Percentiles rank a stretch among this genome's conserved stretches.
phyloP scores from a whole-genome alignment of 352 stramenopile species.

The Pythium dissimile region DNA sequence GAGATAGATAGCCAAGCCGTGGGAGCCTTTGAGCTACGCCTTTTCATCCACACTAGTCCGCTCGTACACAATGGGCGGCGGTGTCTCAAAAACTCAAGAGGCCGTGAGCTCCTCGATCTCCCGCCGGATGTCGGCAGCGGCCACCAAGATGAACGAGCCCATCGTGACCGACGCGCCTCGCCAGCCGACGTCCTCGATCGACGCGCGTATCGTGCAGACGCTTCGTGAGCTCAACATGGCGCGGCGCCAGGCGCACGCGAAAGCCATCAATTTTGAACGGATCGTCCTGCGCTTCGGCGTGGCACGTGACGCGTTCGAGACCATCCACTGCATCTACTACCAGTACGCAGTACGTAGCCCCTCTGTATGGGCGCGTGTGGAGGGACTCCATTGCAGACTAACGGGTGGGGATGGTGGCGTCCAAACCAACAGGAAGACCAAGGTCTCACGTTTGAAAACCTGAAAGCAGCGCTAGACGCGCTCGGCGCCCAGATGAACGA shows the following conservation, averaged over 20 bases:
- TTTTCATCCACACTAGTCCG: no score
- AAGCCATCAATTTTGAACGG: slow-evolving; percentile 66
- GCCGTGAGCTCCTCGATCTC: neutral
- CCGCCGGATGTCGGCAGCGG: neutral
- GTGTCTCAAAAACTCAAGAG: neutral
- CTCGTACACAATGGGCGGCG: slow-evolving; percentile 1
- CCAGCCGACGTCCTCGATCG: slow-evolving; percentile 35
- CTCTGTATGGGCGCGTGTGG: no score
- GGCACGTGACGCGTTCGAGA: slow-evolving; percentile 59
- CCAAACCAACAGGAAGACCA: slow-evolving; percentile 47
- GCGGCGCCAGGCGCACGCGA: slow-evolving; percentile 36
- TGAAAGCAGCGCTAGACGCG: slow-evolving; percentile 52
- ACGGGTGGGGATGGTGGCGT: no score
- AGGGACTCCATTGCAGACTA: no score
- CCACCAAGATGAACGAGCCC: neutral
- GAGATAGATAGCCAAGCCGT: no score
- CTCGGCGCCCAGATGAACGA: slow-evolving; percentile 69
- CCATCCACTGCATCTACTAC: slow-evolving; percentile 61
- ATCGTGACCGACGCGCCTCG: neutral
- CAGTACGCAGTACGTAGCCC: slow-evolving; percentile 59
- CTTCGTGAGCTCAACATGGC: slow-evolving; percentile 58
- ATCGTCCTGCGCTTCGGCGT: slow-evolving; percentile 74
- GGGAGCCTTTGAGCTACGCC: no score
- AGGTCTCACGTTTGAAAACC: slow-evolving; percentile 60
- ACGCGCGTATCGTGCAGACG: slow-evolving; percentile 63